Conservation (phyloP, 176 grass and related monocot genomes). For the Lolium rigidum region DNA sequence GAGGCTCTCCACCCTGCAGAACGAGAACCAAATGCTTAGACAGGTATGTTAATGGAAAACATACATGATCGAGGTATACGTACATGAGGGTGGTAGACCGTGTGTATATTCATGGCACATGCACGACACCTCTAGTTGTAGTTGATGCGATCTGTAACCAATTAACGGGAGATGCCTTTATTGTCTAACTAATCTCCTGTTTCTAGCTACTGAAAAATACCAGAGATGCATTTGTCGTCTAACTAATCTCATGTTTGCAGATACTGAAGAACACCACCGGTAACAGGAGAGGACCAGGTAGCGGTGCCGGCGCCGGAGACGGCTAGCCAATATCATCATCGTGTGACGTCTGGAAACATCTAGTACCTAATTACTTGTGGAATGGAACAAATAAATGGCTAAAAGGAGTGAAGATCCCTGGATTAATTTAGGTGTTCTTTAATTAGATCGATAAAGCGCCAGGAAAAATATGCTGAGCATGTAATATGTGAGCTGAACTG, state of each 20-base stretch:
- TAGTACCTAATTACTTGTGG: background rate
- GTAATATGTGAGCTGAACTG: background rate
- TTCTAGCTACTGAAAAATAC: too few species aligned
- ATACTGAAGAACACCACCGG: conserved; percentile 94
- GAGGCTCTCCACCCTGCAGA: conserved; percentile 76
- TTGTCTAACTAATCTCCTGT: too few species aligned
- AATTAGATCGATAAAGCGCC: background rate
- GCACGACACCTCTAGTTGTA: background rate
- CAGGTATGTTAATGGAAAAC: conserved; percentile 36
- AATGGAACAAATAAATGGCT: background rate
- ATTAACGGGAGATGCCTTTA: background rate
- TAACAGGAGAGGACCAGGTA: conserved; percentile 70
- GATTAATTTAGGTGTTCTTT: background rate
- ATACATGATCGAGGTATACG: background rate
- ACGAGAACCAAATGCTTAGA: conserved; percentile 92
- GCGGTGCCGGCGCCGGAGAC: conserved; percentile 59
- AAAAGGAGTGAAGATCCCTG: background rate
- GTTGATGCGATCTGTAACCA: background rate
- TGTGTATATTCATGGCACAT: background rate
- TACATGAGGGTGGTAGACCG: background rate
- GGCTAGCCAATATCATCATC: conserved; percentile 5
- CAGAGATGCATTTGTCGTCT: background rate
- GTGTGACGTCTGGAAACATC: background rate
- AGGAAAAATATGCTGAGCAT: background rate
- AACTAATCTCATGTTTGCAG: conserved; percentile 41